Percentiles rank a stretch among this genome's conserved stretches.
Conservation (phyloP, 306 rosid species). For the Elaeagnus macrophylla region DNA sequence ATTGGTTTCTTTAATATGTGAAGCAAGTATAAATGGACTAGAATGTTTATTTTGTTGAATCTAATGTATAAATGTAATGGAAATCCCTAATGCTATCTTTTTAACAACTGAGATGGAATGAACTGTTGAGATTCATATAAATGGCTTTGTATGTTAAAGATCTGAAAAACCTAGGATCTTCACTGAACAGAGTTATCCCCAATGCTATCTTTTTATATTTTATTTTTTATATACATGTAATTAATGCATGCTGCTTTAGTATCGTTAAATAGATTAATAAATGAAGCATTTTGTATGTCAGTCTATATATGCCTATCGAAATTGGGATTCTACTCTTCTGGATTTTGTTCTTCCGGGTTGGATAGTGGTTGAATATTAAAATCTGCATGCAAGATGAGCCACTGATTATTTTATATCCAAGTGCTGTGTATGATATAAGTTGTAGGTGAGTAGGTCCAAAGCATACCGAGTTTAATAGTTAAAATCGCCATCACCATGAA, state of each 20-base stretch:
- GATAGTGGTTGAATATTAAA: no score
- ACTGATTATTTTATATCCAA: background rate
- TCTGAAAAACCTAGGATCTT: conserved; percentile 19
- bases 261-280: background rate
- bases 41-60: conserved; percentile 6
- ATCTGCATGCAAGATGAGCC: background rate
- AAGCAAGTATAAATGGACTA: background rate
- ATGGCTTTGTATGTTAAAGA: conserved; percentile 6
- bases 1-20: background rate
- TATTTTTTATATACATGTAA: background rate
- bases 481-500: no score
- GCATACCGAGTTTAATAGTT: no score
- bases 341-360: background rate
- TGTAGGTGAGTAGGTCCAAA: background rate
- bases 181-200: conserved; percentile 1
- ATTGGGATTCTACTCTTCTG: background rate
- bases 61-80: background rate
- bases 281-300: background rate
- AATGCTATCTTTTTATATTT: background rate
- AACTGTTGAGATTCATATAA: background rate
- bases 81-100: conserved; percentile 1
- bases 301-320: background rate
- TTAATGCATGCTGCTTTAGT: background rate
- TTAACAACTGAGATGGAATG: conserved; percentile 1
- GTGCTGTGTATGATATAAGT: background rate